Conservation (phyloP, 148 eudicot genomes). For the Chenopodium formosanum region DNA sequence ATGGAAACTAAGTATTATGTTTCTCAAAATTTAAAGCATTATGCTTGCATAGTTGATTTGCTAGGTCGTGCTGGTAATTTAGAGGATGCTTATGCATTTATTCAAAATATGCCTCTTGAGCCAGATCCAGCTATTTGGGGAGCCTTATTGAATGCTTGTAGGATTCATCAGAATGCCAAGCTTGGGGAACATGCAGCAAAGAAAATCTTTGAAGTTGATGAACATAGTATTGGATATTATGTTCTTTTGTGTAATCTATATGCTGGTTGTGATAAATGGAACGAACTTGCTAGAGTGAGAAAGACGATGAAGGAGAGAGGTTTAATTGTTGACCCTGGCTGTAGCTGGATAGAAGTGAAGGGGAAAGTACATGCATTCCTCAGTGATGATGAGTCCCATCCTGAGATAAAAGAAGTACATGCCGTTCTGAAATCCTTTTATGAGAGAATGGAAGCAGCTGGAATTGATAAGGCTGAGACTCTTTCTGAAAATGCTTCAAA, state of each 20-base stretch:
- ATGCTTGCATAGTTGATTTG: slow-evolving; percentile 88
- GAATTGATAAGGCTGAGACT: slow-evolving; percentile 29
- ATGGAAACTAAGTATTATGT: slow-evolving; percentile 52
- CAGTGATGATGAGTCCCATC: slow-evolving; percentile 74
- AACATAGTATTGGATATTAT: slow-evolving; percentile 62
- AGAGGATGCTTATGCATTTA: slow-evolving; percentile 60
- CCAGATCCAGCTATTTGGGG: slow-evolving; percentile 95
- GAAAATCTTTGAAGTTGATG: slow-evolving; percentile 52
- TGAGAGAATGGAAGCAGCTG: slow-evolving; percentile 56
- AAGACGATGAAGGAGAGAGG: slow-evolving; percentile 73
- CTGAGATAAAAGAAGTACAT: slow-evolving; percentile 68
- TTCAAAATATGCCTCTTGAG: slow-evolving; percentile 59
- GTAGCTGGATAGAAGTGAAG: slow-evolving; percentile 96
- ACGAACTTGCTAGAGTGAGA: slow-evolving; percentile 61
- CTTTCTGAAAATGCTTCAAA: slow-evolving; percentile 49
- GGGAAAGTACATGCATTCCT: slow-evolving; percentile 91
- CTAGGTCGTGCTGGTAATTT: slow-evolving; percentile 87
- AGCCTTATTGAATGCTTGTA: slow-evolving; percentile 80
- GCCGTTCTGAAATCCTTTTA: slow-evolving; percentile 62
- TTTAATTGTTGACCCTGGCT: slow-evolving; percentile 72
- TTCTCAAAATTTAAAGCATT: slow-evolving; percentile 74
- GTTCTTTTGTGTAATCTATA: slow-evolving; percentile 73
- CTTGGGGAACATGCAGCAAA: slow-evolving; percentile 76
- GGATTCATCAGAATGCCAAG: slow-evolving; percentile 59
- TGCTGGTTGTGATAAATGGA: slow-evolving; percentile 71